phyloP scores from a whole-genome alignment of 2,329 filamentous ascomycete species.

The Diaporthe sp. region DNA sequence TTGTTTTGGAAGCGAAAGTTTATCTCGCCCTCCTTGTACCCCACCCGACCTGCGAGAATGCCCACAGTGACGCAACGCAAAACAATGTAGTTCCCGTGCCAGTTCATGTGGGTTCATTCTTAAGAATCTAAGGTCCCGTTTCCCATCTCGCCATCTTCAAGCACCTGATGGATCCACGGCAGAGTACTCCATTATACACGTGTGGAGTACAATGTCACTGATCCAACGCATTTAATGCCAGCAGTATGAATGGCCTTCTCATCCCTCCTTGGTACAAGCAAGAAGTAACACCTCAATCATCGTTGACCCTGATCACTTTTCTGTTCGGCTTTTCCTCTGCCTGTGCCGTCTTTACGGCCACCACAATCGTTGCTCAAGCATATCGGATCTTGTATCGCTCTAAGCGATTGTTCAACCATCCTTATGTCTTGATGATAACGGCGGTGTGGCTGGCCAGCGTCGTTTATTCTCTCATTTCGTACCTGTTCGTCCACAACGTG shows the following conservation, averaged over 20 bases:
- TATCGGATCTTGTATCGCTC: constrained; percentile 46
- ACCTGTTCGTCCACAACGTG: constrained; percentile 50
- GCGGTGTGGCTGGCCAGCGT: constrained; percentile 50
- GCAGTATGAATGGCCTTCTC: constrained; percentile 36
- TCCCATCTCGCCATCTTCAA: too few species aligned
- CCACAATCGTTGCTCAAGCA: constrained; percentile 53
- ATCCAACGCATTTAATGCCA: not conserved
- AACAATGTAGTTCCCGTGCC: constrained; percentile 1
- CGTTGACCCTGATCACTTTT: constrained; percentile 43
- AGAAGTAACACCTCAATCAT: constrained; percentile 1
- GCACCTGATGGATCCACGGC: not conserved
- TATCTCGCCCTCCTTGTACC: constrained; percentile 6
- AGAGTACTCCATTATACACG: constrained; percentile 28
- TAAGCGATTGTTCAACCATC: constrained; percentile 44
- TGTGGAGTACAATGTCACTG: constrained; percentile 6
- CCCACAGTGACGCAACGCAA: constrained; percentile 19
- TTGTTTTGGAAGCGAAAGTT: constrained; percentile 24
- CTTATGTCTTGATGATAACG: constrained; percentile 57
- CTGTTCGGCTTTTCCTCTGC: constrained; percentile 52
- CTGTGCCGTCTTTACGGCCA: constrained; percentile 50
- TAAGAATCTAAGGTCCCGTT: not conserved
- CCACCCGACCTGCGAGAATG: not conserved
- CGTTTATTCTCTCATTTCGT: constrained; percentile 50
- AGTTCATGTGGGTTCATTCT: not conserved
- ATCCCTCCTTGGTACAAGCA: constrained; percentile 29